These are phyloP conservation scores for Trichoderma brevicompactum DNA, from an alignment of 2,329 filamentous ascomycete genomes.

Conservation along the genomic window DNA sequence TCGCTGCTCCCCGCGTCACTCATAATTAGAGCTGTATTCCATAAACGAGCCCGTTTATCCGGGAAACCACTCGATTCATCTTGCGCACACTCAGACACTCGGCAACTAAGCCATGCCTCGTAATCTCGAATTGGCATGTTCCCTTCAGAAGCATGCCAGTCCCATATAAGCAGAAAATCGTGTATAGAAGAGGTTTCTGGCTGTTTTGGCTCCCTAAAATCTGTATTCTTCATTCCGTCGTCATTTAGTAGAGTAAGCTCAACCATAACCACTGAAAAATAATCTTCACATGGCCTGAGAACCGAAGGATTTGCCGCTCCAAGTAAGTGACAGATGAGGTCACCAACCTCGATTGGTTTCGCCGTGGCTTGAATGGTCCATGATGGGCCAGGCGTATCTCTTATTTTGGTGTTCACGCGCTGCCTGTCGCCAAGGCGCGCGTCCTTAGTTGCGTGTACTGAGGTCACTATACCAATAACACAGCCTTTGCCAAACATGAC, in stretches of 20 bases:
- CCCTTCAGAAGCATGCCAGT: background rate
- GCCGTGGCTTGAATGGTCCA: background rate
- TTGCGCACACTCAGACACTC: background rate
- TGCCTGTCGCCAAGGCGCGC: background rate
- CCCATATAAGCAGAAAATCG: slow-evolving; percentile 18
- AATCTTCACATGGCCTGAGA: background rate
- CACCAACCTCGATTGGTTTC: background rate
- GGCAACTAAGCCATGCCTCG: background rate
- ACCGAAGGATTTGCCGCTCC: slow-evolving; percentile 4
- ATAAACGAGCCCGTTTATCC: background rate
- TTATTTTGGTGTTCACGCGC: background rate
- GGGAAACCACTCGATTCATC: background rate
- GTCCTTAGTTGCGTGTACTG: background rate
- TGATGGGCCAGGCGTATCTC: background rate
- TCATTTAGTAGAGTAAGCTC: background rate
- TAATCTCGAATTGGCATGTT: background rate
- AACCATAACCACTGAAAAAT: slow-evolving; percentile 8
- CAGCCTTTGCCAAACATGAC: background rate
- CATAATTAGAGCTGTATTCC: slow-evolving; percentile 8
- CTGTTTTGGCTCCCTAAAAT: background rate
- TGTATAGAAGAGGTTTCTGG: background rate
- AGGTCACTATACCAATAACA: slow-evolving; percentile 5
- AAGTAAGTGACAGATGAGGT: background rate
- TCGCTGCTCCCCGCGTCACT: background rate
- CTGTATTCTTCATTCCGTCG: no score